Evolutionary conservation across 2,329 filamentous ascomycete species (phyloP), one percentile per base, ranked within the genome.

Genomic region (Diaporthe australafricana): DNA sequence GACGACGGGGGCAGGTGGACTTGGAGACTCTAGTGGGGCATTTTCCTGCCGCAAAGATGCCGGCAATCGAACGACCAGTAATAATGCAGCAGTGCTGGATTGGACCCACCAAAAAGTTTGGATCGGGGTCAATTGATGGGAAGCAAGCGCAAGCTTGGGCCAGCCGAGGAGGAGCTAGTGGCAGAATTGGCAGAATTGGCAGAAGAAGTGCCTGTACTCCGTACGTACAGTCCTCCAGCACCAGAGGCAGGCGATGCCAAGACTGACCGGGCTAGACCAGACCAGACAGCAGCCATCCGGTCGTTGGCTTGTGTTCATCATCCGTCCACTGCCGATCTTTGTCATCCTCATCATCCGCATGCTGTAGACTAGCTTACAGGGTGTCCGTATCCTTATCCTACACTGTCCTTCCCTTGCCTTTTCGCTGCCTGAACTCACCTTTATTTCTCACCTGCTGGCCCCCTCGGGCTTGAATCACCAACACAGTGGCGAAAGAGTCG

Each of bases 81-180:
- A 25, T n/a, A 11, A 22, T 40, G 2, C 4, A 1, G 8, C 32
- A 11, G 3, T 40, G 3, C 20, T 1, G 45, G 45, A 3, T 1
- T 2, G 30, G 30, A 27, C 67, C 67, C 67, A 60, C 56, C 22
- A 69, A 60, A 69, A 69, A 69, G 67, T 69, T 69, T 69, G 53
- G 53, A 38, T 57, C 8, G 38, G 20, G 38, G 32, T 35, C 42
- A 63, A 48, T 35, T 35, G 42, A 45, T 42, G 25, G 38, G 14
- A 9, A 38, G 30, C 45, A 30, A 16, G 32, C 22, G 62, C 48
- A 50, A 55, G 63, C 22, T 40, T 17, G 14, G 45, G 14, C 16
- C 22, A n/a, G 32, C 9, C 3, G 8, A 40, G 5, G 20, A 38
- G 8, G 11, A 38, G 32, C 27, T 32, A 55, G 22, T 16, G 38